Evolutionary conservation across 768 basidiomycete genomes (phyloP).

Genomic region (Leccinum olivaceopallidum): DNA sequence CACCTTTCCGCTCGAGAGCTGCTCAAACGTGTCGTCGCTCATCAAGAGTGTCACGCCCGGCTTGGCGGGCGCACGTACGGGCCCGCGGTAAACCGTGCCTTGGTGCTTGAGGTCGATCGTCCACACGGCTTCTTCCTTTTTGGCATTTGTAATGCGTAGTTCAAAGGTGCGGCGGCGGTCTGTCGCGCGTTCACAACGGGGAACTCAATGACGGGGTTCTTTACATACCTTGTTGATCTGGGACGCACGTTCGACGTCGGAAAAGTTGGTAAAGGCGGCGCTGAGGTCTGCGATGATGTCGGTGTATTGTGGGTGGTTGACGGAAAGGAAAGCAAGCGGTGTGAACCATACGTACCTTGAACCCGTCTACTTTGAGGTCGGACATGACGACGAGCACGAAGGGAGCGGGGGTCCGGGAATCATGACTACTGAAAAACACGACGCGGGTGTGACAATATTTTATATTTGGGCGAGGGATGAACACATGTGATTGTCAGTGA

Average conservation of each 20-base stretch:
- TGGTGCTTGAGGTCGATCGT: constrained; percentile 93
- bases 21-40: constrained; percentile 70
- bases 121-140: constrained; percentile 75
- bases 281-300: constrained; percentile 58
- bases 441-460: background rate
- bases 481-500: constrained; percentile 8
- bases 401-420: background rate
- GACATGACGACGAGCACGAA: constrained; percentile 46
- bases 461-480: background rate
- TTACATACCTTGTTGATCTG: constrained; percentile 68
- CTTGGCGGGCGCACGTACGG: constrained; percentile 48
- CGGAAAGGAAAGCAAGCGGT: background rate
- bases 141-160: constrained; percentile 71
- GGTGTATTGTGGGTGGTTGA: constrained; percentile 27
- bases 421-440: too few species aligned
- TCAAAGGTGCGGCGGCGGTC: constrained; percentile 92
- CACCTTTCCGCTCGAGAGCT: constrained; percentile 75
- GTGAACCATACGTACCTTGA: constrained; percentile 48
- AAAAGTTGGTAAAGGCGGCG: constrained; percentile 51
- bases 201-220: too few species aligned
- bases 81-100: constrained; percentile 64
- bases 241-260: constrained; percentile 60
- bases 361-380: constrained; percentile 71
- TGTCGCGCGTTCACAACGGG: constrained; percentile 24
- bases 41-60: constrained; percentile 82